A percentile compares a stretch with the other conserved stretches of the same genome.
phyloP scores from a whole-genome alignment of 2,329 filamentous ascomycete species.

The Alternaria ethzedia region DNA sequence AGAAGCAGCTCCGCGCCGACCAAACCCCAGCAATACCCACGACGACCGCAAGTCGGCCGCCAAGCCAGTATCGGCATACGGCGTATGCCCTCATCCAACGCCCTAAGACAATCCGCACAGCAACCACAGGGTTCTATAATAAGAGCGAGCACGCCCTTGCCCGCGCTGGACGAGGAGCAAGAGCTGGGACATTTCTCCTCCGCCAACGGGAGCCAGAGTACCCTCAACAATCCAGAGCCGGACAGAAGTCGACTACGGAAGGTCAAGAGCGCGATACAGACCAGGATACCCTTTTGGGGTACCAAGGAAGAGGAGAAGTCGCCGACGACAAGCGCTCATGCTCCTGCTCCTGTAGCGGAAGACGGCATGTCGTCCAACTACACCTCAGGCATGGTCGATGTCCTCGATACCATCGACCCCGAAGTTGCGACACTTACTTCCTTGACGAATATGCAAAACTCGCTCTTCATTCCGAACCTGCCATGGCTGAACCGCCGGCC shows the following conservation, averaged over 20 bases:
- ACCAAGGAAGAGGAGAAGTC: constrained; percentile 21
- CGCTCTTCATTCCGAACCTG: constrained; percentile 83
- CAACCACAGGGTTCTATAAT: constrained; percentile 28
- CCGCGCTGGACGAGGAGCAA: constrained; percentile 37
- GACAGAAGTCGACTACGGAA: constrained; percentile 33
- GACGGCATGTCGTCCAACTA: constrained; percentile 54
- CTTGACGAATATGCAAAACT: constrained; percentile 88
- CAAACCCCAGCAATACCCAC: constrained; percentile 27
- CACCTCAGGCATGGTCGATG: constrained; percentile 67
- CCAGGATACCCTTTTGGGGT: constrained; percentile 36
- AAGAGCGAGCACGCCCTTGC: constrained; percentile 34
- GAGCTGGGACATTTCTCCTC: constrained; percentile 30
- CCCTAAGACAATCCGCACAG: constrained; percentile 29
- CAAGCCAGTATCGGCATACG: constrained; percentile 48
- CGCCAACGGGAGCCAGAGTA: constrained; percentile 22
- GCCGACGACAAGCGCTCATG: not conserved
- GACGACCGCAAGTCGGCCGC: constrained; percentile 35
- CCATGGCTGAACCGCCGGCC: constrained; percentile 79
- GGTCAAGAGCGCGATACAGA: constrained; percentile 37
- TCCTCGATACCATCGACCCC: constrained; percentile 76
- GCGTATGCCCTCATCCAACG: constrained; percentile 37
- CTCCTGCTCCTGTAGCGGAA: not conserved
- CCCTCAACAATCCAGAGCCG: constrained; percentile 14
- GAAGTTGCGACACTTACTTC: constrained; percentile 84
- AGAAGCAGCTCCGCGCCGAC: constrained; percentile 39